These are phyloP conservation scores for Ogataea salicorniae DNA, from an alignment of 805 yeast genomes.

Conservation along the genomic window DNA sequence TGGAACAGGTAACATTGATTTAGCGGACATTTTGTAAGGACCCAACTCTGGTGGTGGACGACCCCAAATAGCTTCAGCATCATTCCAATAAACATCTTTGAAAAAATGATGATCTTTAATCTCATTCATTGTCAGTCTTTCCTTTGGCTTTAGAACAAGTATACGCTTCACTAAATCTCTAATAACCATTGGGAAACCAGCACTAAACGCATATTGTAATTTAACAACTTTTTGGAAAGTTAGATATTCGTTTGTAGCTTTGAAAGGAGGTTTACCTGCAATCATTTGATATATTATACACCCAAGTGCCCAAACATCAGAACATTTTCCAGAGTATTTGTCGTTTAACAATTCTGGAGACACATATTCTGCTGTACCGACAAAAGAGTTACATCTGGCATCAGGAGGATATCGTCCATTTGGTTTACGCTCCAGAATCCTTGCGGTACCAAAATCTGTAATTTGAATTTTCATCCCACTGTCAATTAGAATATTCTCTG, in stretches of 20 bases:
- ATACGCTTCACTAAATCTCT: constrained; percentile 72
- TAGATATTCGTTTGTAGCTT: constrained; percentile 74
- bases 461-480: constrained; percentile 55
- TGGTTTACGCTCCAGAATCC: constrained; percentile 50
- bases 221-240: constrained; percentile 81
- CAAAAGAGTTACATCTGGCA: constrained; percentile 72
- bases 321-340: constrained; percentile 59
- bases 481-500: constrained; percentile 72
- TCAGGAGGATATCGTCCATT: constrained; percentile 58
- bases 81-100: constrained; percentile 47
- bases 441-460: constrained; percentile 85
- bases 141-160: constrained; percentile 57
- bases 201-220: constrained; percentile 75
- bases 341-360: constrained; percentile 75
- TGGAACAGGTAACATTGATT: constrained; percentile 75
- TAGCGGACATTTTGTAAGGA: constrained; percentile 70
- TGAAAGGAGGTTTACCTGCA: constrained; percentile 72
- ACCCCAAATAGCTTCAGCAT: constrained; percentile 54
- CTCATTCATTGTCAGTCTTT: constrained; percentile 51
- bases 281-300: constrained; percentile 58
- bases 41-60: constrained; percentile 56
- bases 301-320: constrained; percentile 60
- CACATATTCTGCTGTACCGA: constrained; percentile 82
- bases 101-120: constrained; percentile 65
- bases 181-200: constrained; percentile 71